A percentile compares a stretch with the other conserved stretches of the same genome.
Conservation (phyloP, 139 green algal species). For the Dunaliella primolecta region DNA sequence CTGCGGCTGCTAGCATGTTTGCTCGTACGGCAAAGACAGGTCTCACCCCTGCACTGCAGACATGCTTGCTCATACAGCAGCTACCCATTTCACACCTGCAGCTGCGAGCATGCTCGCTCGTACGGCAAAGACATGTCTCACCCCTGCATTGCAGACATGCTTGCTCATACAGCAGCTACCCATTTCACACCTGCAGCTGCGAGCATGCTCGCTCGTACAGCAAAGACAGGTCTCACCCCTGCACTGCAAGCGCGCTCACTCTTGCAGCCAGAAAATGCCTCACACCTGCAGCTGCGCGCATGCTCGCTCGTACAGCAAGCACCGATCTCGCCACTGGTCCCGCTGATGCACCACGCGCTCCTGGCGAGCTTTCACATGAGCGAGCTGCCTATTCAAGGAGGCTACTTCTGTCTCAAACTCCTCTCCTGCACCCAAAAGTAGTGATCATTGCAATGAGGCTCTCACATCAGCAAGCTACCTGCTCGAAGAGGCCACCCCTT, state of each 20-base stretch:
- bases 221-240: not conserved
- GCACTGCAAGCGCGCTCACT: slow-evolving; percentile 9
- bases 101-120: slow-evolving; percentile 6
- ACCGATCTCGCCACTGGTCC: slow-evolving; percentile 5
- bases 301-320: slow-evolving; percentile 7
- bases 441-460: not conserved
- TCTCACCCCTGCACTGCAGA: no score
- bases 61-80: no score
- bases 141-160: slow-evolving; percentile 16
- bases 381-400: not conserved
- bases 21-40: no score
- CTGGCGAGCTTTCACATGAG: not conserved
- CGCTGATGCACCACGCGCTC: not conserved
- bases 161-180: slow-evolving; percentile 9
- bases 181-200: not conserved
- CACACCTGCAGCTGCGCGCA: slow-evolving; percentile 20
- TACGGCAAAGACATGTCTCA: not conserved
- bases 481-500: not conserved
- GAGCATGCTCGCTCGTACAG: no score
- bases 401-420: not conserved
- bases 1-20: no score
- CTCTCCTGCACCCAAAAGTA: not conserved
- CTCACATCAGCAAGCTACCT: no score
- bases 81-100: slow-evolving; percentile 10
- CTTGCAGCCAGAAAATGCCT: not conserved